These are phyloP conservation scores for Aspergillus saccharolyticus DNA, from an alignment of 495 filamentous ascomycete genomes.

Conservation along the genomic window DNA sequence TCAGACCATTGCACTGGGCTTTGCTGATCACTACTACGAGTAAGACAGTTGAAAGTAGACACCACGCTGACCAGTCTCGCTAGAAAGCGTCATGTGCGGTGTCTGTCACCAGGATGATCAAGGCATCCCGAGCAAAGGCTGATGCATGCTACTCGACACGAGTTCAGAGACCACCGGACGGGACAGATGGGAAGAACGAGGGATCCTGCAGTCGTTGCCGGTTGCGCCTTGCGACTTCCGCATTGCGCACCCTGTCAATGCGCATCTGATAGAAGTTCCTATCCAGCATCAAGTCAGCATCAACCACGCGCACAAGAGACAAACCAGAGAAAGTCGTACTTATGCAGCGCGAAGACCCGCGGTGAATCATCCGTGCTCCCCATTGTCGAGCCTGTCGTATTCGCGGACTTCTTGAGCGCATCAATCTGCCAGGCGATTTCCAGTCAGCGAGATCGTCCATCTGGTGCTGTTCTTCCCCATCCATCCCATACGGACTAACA, in stretches of 20 bases:
- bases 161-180: constrained; percentile 54
- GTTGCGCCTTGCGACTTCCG: constrained; percentile 76
- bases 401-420: constrained; percentile 31
- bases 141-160: too few species aligned
- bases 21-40: background rate
- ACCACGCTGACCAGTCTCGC: background rate
- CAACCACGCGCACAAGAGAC: background rate
- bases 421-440: constrained; percentile 27
- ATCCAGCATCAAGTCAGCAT: background rate
- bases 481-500: background rate
- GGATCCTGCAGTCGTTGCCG: constrained; percentile 76
- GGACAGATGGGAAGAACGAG: constrained; percentile 76
- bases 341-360: constrained; percentile 80
- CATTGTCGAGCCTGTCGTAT: constrained; percentile 14
- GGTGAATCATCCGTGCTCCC: constrained; percentile 44
- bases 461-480: background rate
- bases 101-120: background rate
- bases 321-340: constrained; percentile 41
- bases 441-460: background rate
- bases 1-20: background rate
- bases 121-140: background rate
- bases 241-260: constrained; percentile 69
- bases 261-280: constrained; percentile 86
- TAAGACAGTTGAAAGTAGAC: background rate
- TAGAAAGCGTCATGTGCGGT: background rate